Percentiles rank a stretch among this genome's conserved stretches.
These are phyloP conservation scores for Leishmania major DNA, from an alignment of 208 protist species.

Conservation along the genomic window DNA sequence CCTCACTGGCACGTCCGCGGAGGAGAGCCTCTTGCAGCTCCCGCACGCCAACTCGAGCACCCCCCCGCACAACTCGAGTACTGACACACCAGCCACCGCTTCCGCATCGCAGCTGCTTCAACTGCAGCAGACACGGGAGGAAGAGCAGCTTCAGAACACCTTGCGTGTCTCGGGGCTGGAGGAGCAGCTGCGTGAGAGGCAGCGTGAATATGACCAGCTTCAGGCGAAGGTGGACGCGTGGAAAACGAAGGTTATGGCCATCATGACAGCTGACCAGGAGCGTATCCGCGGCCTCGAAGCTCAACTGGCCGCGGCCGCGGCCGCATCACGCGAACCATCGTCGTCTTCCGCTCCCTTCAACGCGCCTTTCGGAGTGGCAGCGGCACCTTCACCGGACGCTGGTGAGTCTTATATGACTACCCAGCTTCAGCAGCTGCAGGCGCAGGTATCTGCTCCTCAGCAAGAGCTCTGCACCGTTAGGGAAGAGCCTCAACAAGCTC, in stretches of 20 bases:
- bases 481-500: background rate
- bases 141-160: conserved; percentile 36
- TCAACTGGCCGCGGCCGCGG: conserved; percentile 4
- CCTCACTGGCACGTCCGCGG: conserved; percentile 30
- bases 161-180: conserved; percentile 40
- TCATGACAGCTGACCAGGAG: conserved; percentile 34
- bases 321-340: background rate
- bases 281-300: conserved; percentile 29
- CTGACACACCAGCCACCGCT: background rate
- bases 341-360: background rate
- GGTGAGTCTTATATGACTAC: background rate
- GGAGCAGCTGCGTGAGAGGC: conserved; percentile 28
- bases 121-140: conserved; percentile 34
- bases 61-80: background rate
- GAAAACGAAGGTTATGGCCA: conserved; percentile 41
- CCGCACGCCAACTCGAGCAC: background rate
- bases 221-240: conserved; percentile 42
- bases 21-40: conserved; percentile 14
- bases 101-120: conserved; percentile 13
- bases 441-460: background rate
- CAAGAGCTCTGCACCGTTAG: background rate
- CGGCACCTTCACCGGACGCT: background rate
- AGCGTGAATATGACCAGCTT: conserved; percentile 28
- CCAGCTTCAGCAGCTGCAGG: background rate
- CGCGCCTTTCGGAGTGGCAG: background rate